Conservation (phyloP, 352 stramenopile species). For the Phytophthora tentaculata region DNA sequence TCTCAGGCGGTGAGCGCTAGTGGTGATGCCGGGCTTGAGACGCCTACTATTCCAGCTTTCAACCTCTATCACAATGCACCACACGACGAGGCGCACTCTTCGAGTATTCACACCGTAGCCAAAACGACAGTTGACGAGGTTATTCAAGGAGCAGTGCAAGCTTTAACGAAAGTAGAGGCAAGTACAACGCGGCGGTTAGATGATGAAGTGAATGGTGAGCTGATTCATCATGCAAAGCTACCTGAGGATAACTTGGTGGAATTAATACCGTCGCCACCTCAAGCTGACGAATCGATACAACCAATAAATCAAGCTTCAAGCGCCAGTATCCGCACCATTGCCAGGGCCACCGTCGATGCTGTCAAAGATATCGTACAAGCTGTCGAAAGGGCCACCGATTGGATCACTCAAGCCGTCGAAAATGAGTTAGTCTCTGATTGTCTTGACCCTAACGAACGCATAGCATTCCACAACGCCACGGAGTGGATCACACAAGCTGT, state of each 20-base stretch:
- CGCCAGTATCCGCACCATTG: slow-evolving; percentile 21
- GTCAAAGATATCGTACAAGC: slow-evolving; percentile 14
- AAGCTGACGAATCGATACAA: neutral
- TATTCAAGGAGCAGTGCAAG: no score
- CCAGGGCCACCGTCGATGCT: slow-evolving; percentile 23
- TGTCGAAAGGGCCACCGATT: slow-evolving; percentile 6
- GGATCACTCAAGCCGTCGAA: slow-evolving; percentile 16
- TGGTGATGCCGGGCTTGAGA: neutral
- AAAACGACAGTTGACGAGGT: no score
- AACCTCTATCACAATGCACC: neutral
- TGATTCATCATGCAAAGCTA: no score
- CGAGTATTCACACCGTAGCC: no score
- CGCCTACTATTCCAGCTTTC: neutral
- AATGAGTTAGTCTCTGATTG: slow-evolving; percentile 15
- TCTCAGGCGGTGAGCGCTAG: slow-evolving; percentile 12
- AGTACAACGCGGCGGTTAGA: no score
- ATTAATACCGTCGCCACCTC: no score
- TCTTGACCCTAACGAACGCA: slow-evolving; percentile 6
- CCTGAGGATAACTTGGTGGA: neutral
- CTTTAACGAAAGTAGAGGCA: no score
- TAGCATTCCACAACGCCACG: neutral
- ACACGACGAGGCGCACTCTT: no score
- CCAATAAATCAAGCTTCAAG: slow-evolving; percentile 1
- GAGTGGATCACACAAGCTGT: slow-evolving; percentile 15
- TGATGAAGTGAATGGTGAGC: no score